These are phyloP conservation scores for Talaromyces sp. DNA, from an alignment of 2,329 filamentous ascomycete species.

Conservation along the genomic window DNA sequence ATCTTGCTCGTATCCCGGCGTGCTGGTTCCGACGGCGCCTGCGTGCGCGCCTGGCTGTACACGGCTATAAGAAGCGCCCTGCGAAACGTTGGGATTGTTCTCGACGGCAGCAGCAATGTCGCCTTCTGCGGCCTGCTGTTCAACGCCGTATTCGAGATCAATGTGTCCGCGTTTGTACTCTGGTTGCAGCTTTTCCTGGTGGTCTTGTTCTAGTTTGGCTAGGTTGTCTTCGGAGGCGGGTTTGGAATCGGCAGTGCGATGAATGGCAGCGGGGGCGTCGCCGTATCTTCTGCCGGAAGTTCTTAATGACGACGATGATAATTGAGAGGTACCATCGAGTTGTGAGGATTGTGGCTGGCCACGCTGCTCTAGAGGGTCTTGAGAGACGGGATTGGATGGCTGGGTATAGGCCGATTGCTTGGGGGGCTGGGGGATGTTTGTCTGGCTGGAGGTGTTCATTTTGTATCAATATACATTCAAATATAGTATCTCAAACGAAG, in stretches of 20 bases:
- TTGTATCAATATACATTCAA: neutral
- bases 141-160: conserved; percentile 31
- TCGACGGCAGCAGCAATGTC: conserved; percentile 28
- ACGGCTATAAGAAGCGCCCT: conserved; percentile 13
- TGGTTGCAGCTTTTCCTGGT: conserved; percentile 11
- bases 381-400: conserved; percentile 27
- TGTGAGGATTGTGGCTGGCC: conserved; percentile 1
- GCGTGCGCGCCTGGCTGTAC: conserved; percentile 31
- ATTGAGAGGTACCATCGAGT: neutral
- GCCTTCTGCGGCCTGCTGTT: conserved; percentile 31
- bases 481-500: neutral
- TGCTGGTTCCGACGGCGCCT: conserved; percentile 26
- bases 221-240: conserved; percentile 24
- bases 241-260: conserved; percentile 20
- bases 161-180: conserved; percentile 19
- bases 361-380: conserved; percentile 17
- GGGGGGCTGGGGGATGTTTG: conserved; percentile 22
- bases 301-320: neutral
- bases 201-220: conserved; percentile 15
- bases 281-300: conserved; percentile 16
- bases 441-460: conserved; percentile 8
- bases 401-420: conserved; percentile 30
- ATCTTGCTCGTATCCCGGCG: conserved; percentile 26
- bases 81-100: conserved; percentile 13
- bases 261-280: conserved; percentile 19